phyloP scores from a whole-genome alignment of 345 rosid species.

The Microcos paniculata region DNA sequence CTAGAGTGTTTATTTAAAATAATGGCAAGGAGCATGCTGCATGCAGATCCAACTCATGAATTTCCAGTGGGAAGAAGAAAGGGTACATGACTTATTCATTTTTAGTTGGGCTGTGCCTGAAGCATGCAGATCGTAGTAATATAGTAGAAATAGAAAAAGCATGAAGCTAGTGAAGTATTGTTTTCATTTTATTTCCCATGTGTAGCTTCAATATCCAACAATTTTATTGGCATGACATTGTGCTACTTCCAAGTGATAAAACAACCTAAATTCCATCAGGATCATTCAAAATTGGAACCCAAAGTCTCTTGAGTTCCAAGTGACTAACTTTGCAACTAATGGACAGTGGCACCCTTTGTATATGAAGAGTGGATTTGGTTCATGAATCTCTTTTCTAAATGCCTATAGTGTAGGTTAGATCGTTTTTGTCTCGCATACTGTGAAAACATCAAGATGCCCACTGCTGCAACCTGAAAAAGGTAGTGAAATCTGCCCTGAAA shows the following conservation, averaged over 20 bases:
- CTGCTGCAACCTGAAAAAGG: not conserved
- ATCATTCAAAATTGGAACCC: not conserved
- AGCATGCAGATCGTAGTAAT: not conserved
- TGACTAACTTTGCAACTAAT: not conserved
- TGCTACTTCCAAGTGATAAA: not conserved
- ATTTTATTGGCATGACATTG: not conserved
- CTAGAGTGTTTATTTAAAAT: too few relatives aligned
- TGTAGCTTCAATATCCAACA: not conserved
- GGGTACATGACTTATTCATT: not conserved
- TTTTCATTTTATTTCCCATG: not conserved
- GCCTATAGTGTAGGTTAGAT: conserved; percentile 18
- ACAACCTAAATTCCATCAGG: not conserved
- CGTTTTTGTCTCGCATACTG: not conserved
- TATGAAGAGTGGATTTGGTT: conserved; percentile 6
- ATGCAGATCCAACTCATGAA: too few relatives aligned
- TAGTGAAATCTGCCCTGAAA: not conserved
- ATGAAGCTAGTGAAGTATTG: not conserved
- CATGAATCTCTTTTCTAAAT: conserved; percentile 11
- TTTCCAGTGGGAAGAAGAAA: not conserved
- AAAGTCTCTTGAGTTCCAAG: not conserved
- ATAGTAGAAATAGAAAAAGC: not conserved
- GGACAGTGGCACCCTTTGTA: not conserved
- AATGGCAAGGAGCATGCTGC: too few relatives aligned
- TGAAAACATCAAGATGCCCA: not conserved
- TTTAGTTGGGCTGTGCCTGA: not conserved